Evolutionary conservation across 2,329 filamentous ascomycete genomes (phyloP).

Genomic region (Dothidotthia symphoricarpi): DNA sequence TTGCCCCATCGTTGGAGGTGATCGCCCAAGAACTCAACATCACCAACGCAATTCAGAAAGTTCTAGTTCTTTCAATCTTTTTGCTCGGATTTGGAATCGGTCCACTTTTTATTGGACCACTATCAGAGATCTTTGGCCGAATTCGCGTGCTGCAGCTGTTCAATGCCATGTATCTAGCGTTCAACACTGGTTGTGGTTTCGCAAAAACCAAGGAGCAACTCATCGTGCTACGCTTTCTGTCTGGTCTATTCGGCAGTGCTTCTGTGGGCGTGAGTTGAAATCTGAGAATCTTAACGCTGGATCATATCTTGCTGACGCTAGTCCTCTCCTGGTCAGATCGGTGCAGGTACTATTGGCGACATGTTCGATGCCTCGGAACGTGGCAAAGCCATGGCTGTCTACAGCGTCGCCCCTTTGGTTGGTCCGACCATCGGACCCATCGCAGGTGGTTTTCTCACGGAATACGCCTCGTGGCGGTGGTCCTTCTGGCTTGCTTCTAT

Average conservation of each 20-base stretch:
- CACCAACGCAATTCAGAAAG: slow-evolving; percentile 12
- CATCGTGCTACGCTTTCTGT: slow-evolving; percentile 29
- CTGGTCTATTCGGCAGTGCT: slow-evolving; percentile 28
- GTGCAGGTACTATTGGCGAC: slow-evolving; percentile 37
- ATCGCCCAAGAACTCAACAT: slow-evolving; percentile 27
- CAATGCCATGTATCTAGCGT: slow-evolving; percentile 30
- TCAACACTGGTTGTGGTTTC: slow-evolving; percentile 45
- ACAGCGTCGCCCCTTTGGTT: slow-evolving; percentile 32
- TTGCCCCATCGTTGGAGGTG: slow-evolving; percentile 23
- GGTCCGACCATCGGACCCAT: slow-evolving; percentile 62
- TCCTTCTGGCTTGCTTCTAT: slow-evolving; percentile 66
- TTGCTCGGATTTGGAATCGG: slow-evolving; percentile 34
- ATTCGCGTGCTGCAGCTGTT: slow-evolving; percentile 23
- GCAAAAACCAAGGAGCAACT: slow-evolving; percentile 23
- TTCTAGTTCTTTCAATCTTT: slow-evolving; percentile 31
- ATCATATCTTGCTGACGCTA: too few species aligned
- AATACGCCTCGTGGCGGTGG: slow-evolving; percentile 68
- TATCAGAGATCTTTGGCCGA: slow-evolving; percentile 29
- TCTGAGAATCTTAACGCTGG: too few species aligned
- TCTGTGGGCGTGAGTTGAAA: too few species aligned
- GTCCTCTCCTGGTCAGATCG: too few species aligned
- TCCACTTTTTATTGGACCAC: slow-evolving; percentile 27
- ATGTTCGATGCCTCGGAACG: slow-evolving; percentile 35
- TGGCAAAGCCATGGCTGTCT: slow-evolving; percentile 34
- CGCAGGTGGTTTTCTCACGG: slow-evolving; percentile 61